phyloP scores from a whole-genome alignment of 202 grass and related monocot species.

The Carex arenaria region DNA sequence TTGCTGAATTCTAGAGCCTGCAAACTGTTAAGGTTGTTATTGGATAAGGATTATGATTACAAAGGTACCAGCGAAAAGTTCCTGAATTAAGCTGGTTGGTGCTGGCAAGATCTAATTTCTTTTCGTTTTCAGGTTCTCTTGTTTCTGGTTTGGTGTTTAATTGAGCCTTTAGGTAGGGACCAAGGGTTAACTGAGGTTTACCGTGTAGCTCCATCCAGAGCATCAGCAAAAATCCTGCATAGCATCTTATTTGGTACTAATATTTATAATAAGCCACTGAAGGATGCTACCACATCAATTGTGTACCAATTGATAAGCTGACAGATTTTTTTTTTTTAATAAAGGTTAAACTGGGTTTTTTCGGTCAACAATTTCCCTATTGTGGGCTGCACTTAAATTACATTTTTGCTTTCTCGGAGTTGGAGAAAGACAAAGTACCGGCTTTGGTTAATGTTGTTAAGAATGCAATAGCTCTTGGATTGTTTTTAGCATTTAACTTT shows the following conservation, averaged over 20 bases:
- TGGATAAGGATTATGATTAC: background rate
- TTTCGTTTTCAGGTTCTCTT: background rate
- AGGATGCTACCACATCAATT: background rate
- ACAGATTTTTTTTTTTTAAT: background rate
- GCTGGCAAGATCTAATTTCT: background rate
- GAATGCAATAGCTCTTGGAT: background rate
- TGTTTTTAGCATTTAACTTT: no score
- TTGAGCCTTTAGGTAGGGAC: background rate
- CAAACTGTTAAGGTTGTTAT: background rate
- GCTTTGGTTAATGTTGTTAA: background rate
- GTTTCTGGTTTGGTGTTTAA: background rate
- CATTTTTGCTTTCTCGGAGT: background rate
- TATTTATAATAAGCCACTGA: background rate
- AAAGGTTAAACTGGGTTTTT: background rate
- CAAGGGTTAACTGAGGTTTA: background rate
- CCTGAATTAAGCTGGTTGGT: background rate
- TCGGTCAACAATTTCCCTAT: slow-evolving; percentile 18
- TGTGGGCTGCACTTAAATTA: slow-evolving; percentile 6
- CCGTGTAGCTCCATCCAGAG: background rate
- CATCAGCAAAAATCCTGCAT: background rate
- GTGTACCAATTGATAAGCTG: background rate
- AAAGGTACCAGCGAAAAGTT: background rate
- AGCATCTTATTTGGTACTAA: background rate
- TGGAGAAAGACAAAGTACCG: background rate
- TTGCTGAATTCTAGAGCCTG: background rate